Evolutionary conservation across 192 early-diverging fungal species (phyloP), one percentile per base, ranked within the genome.

Genomic region (Nowakowskiella sp.): DNA sequence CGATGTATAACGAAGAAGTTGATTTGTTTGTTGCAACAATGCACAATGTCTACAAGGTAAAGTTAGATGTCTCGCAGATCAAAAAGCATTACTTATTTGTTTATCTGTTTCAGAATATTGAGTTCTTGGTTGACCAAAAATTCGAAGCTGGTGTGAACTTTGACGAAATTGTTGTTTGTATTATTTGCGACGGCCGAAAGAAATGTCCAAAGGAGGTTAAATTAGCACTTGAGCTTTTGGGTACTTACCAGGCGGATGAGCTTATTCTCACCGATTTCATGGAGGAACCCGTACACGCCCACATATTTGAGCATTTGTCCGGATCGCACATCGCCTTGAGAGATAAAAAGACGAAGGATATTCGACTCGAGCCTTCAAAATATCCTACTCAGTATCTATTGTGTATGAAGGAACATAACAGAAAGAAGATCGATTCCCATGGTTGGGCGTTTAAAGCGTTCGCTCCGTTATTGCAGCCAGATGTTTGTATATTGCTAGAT

Each of bases 1-100:
- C 87, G 33, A 89, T 89, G 87, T 85, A 76, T 58, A 81, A 81
- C 42, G 36, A 39, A 39, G 36, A 39, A 39, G 36, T 39, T 19
- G 36, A 39, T 39, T 19, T 39, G 36, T 39, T 39, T 19, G 36
- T 39, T 47, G 34, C 34, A 34, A 47, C 34, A 23, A 47, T 47
- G 34, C 34, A 47, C 13, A 47, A 47, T 19, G 10, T 47, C 39
- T 47, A 47, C 47, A 13, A 34, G 10, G n/a, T n/a, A n/a, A n/a
- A n/a, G n/a, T n/a, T n/a, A n/a, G n/a, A n/a, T n/a, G 19, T 39
- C 13, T 13, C 13, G 19, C 13, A 13, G 19, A 39, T 13, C 36
- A 39, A 39, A 19, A 39, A 19, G 19, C 19, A 19, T 13, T 13
- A 39, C 13, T 13, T 39, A 39, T 39, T 13, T 13, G 36, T 39